These are phyloP conservation scores for Aspergillus sp. DNA, from an alignment of 2,329 filamentous ascomycete species.

Conservation along the genomic window DNA sequence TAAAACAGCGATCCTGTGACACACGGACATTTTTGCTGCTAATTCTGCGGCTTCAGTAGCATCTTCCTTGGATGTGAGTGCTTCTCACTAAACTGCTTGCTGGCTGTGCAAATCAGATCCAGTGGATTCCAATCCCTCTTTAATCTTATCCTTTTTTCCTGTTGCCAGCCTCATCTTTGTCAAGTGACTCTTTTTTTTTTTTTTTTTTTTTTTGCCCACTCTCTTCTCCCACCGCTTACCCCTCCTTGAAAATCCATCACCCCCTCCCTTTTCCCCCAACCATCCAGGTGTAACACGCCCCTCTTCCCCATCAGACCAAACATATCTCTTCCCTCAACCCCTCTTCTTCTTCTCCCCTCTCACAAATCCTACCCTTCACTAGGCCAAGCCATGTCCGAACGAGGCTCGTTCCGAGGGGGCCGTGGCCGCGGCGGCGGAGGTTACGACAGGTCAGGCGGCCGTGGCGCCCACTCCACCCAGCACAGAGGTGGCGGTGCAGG, in stretches of 20 bases:
- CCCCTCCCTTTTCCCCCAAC: neutral
- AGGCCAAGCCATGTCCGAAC: conserved; percentile 32
- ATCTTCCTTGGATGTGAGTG: too few relatives aligned
- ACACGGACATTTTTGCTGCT: too few relatives aligned
- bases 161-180: too few relatives aligned
- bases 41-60: too few relatives aligned
- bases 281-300: too few relatives aligned
- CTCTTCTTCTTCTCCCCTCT: conserved; percentile 1
- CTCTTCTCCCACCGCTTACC: neutral
- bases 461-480: conserved; percentile 39
- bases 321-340: conserved; percentile 1
- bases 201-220: neutral
- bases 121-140: too few relatives aligned
- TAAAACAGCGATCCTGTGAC: too few relatives aligned
- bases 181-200: too few relatives aligned
- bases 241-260: conserved; percentile 19
- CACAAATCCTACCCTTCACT: conserved; percentile 4
- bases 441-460: conserved; percentile 37
- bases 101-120: too few relatives aligned
- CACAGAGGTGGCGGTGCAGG: conserved; percentile 45
- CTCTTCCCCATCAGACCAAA: too few relatives aligned
- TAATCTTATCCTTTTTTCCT: too few relatives aligned
- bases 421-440: conserved; percentile 30
- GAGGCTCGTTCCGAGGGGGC: conserved; percentile 54
- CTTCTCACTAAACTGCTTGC: too few relatives aligned